phyloP scores from a whole-genome alignment of 768 basidiomycete species.

The Trametes cinnabarina region DNA sequence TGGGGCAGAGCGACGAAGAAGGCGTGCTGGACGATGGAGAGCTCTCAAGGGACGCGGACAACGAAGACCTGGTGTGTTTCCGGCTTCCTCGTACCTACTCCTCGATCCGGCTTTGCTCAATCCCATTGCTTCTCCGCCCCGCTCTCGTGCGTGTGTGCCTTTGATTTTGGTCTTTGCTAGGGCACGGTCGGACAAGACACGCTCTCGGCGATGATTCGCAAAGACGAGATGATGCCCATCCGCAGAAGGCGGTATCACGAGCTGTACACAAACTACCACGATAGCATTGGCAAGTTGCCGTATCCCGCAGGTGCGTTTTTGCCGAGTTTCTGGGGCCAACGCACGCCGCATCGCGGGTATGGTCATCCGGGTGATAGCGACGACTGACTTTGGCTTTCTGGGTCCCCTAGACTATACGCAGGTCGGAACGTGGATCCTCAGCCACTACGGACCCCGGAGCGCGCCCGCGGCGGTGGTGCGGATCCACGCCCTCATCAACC shows the following conservation, averaged over 20 bases:
- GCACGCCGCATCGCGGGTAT: background rate
- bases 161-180: slow-evolving; percentile 32
- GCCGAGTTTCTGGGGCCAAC: no score
- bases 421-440: slow-evolving; percentile 61
- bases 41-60: background rate
- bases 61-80: slow-evolving; percentile 20
- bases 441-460: slow-evolving; percentile 54
- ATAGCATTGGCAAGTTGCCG: slow-evolving; percentile 47
- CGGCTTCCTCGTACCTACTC: background rate
- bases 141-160: no score
- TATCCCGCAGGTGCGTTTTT: slow-evolving; percentile 55
- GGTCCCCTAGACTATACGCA: slow-evolving; percentile 48
- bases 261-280: slow-evolving; percentile 37
- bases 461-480: slow-evolving; percentile 64
- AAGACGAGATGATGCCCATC: slow-evolving; percentile 62
- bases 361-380: background rate
- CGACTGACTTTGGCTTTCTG: background rate
- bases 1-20: slow-evolving; percentile 4
- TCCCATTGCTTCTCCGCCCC: background rate
- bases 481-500: slow-evolving; percentile 72
- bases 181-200: slow-evolving; percentile 74
- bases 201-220: slow-evolving; percentile 68
- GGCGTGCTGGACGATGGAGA: background rate
- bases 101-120: background rate
- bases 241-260: slow-evolving; percentile 57